These are phyloP conservation scores for Pythium sukuiense DNA, from an alignment of 352 stramenopile species.

Conservation along the genomic window DNA sequence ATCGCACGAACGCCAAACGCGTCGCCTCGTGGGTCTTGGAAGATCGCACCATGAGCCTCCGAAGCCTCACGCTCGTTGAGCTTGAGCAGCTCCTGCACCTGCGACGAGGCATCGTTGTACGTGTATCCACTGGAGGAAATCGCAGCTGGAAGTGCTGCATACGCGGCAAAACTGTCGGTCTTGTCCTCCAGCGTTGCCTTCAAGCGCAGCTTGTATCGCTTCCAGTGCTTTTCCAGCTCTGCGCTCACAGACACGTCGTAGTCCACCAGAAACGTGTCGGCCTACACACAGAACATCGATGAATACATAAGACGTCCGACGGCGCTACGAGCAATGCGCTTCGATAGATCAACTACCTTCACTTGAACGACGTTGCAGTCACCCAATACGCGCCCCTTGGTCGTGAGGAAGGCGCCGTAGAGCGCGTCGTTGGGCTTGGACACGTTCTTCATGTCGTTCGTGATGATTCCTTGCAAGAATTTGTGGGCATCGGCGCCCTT, in stretches of 20 bases:
- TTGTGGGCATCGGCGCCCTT: slow-evolving; percentile 63
- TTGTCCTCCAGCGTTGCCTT: slow-evolving; percentile 76
- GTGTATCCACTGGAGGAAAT: slow-evolving; percentile 31
- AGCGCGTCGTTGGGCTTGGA: slow-evolving; percentile 51
- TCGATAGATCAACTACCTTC: slow-evolving; percentile 28
- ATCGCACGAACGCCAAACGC: slow-evolving; percentile 69
- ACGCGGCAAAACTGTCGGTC: slow-evolving; percentile 48
- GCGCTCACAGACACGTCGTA: slow-evolving; percentile 63
- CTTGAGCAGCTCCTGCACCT: slow-evolving; percentile 31
- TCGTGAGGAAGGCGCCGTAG: slow-evolving; percentile 79
- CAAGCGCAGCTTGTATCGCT: slow-evolving; percentile 88
- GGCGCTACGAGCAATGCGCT: background rate
- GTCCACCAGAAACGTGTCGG: slow-evolving; percentile 72
- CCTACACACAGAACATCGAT: slow-evolving; percentile 19
- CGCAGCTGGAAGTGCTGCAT: slow-evolving; percentile 48
- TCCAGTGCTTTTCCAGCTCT: slow-evolving; percentile 79
- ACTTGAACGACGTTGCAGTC: slow-evolving; percentile 78
- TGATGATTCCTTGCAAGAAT: slow-evolving; percentile 83
- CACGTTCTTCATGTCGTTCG: slow-evolving; percentile 80
- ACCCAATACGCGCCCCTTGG: slow-evolving; percentile 75
- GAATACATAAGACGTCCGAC: background rate
- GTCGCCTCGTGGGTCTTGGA: slow-evolving; percentile 59
- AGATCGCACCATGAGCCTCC: slow-evolving; percentile 41
- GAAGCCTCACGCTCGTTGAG: slow-evolving; percentile 38
- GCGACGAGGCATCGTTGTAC: slow-evolving; percentile 19